phyloP scores from a whole-genome alignment of 2,329 filamentous ascomycete species.

The Xenosphaeropsis pyriputrescens region DNA sequence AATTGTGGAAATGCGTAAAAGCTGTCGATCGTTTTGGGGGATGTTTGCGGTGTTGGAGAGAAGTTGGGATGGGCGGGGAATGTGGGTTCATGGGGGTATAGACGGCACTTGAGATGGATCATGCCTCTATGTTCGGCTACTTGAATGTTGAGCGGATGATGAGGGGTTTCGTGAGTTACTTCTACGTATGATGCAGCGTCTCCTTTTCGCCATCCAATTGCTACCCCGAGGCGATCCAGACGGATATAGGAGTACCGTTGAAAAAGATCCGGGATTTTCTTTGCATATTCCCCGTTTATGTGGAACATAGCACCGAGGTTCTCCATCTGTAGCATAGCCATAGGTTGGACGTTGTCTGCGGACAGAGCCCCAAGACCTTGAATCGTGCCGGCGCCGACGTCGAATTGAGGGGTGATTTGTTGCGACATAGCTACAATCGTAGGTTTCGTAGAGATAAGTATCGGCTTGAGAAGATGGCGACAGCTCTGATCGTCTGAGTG shows the following conservation, averaged over 20 bases:
- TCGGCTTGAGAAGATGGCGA: too few species aligned
- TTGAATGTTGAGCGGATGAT: too few species aligned
- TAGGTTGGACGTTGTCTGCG: constrained; percentile 6
- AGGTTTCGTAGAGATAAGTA: too few species aligned
- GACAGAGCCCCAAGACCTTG: constrained; percentile 4
- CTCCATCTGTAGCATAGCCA: constrained; percentile 7
- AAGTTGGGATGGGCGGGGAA: too few species aligned
- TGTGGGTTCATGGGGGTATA: too few species aligned
- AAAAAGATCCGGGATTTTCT: constrained; percentile 4
- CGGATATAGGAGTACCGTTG: constrained; percentile 2
- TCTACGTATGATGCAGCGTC: constrained; percentile 5
- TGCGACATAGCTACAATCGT: not conserved
- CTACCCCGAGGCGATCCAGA: constrained; percentile 3
- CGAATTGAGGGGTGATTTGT: not conserved
- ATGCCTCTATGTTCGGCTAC: too few species aligned
- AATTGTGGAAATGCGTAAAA: too few species aligned
- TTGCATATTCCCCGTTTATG: constrained; percentile 4
- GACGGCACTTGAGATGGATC: too few species aligned
- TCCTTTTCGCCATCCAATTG: constrained; percentile 6
- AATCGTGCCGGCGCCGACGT: not conserved
- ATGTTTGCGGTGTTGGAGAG: too few species aligned
- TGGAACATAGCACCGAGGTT: constrained; percentile 5
- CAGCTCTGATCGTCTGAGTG: too few species aligned
- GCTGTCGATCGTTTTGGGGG: too few species aligned
- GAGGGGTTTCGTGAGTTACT: too few species aligned